Evolutionary conservation across 2,329 filamentous ascomycete species (phyloP).

Genomic region (Cryphonectria japonica): DNA sequence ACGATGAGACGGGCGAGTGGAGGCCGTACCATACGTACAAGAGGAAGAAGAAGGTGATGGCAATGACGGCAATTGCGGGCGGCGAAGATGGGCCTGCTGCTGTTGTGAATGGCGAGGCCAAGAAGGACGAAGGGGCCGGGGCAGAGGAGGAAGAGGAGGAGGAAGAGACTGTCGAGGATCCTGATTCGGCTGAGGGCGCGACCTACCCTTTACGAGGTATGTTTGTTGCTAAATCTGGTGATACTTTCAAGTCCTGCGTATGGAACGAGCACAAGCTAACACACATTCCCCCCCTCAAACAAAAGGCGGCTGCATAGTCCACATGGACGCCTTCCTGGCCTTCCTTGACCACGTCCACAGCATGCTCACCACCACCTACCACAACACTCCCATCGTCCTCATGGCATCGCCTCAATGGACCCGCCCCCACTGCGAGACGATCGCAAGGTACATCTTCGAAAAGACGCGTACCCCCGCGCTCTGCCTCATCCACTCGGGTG

Average conservation of each 20-base stretch:
- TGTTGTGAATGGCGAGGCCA: slow-evolving; percentile 33
- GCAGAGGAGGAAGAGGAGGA: slow-evolving; percentile 59
- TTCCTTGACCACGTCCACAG: slow-evolving; percentile 92
- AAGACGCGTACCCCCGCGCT: slow-evolving; percentile 94
- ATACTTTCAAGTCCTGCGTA: too few relatives aligned
- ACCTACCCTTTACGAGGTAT: slow-evolving; percentile 78
- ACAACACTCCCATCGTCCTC: slow-evolving; percentile 93
- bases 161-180: slow-evolving; percentile 82
- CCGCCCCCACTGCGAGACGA: slow-evolving; percentile 79
- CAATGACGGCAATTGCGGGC: slow-evolving; percentile 28
- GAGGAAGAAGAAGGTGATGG: slow-evolving; percentile 53
- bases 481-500: slow-evolving; percentile 84
- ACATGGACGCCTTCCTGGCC: slow-evolving; percentile 93
- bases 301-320: slow-evolving; percentile 74
- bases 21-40: slow-evolving; percentile 77
- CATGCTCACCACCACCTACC: slow-evolving; percentile 85
- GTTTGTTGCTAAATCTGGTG: slow-evolving; percentile 28
- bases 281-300: too few relatives aligned
- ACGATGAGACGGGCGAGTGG: slow-evolving; percentile 76
- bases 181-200: slow-evolving; percentile 83
- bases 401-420: slow-evolving; percentile 92
- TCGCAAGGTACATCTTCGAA: slow-evolving; percentile 95
- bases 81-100: slow-evolving; percentile 32
- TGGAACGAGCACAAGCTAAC: slow-evolving; percentile 10
- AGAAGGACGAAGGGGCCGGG: slow-evolving; percentile 29